Evolutionary conservation across 352 stramenopile genomes (phyloP), one percentile per base, ranked within the genome.

Genomic region (Peronospora destructor): DNA sequence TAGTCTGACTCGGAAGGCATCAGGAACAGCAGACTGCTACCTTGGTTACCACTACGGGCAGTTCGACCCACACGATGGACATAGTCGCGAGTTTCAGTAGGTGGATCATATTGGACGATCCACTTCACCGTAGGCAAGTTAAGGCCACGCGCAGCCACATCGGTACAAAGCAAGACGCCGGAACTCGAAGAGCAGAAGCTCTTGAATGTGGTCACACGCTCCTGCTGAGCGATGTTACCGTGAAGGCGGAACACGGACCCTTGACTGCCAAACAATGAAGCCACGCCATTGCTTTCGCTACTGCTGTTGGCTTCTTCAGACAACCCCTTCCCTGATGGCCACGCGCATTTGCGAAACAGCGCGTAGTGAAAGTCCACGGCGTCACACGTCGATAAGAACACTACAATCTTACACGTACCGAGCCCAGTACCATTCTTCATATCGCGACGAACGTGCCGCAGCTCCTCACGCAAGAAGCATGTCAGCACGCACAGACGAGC

Each of bases 61-160:
- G 97, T 99, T 64, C 97, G 94, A 32, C 97, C 97, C 58, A 99
- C 98, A 56, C 97, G 85, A 76, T 99, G 97, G 9, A 99, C 95
- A 69, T 99, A 99, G 68, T 97, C 91, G 43, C 98, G 95, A 32
- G 97, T 98, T 75, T 98, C 98, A 28, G 88, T 98, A 11, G 97
- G 95, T 29, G 97, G 87, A 67, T 99, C 96, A 71, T 98, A 99
- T 61, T 99, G 98, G 34, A 99, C 91, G 71, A 95, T 91, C 78
- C 89, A 91, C 38, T 94, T 94, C 13, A 99, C 94, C 29, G 97
- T 93, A 17, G 85, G 87, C 70, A 99, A 94, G 71, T 99, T 98
- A 12, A 99, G 75, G 40, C 97, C 97, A 59, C 97, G 84, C 11
- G 96, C 89, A 6, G 96, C 96, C 11, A 99, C 95, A 77, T 99